Evolutionary conservation across 2,329 filamentous ascomycete genomes (phyloP).

Genomic region (Hypoxylon sp.): DNA sequence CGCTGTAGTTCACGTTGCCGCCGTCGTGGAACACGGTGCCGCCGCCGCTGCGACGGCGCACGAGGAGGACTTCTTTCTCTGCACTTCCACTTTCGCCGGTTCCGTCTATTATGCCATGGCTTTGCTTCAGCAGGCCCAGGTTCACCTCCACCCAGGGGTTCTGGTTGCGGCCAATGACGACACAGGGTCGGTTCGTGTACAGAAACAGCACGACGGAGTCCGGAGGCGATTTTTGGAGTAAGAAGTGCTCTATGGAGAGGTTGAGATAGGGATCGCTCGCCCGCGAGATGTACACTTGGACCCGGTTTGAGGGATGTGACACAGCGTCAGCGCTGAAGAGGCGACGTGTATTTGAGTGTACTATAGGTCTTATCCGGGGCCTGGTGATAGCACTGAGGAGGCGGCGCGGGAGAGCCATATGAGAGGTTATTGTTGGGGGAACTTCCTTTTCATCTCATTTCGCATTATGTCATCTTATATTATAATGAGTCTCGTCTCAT

Average conservation of each 20-base stretch:
- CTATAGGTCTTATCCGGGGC: slow-evolving; percentile 12
- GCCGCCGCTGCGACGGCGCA: slow-evolving; percentile 88
- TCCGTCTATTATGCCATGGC: slow-evolving; percentile 37
- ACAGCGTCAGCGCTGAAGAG: slow-evolving; percentile 58
- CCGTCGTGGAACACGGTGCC: slow-evolving; percentile 94
- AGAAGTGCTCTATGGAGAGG: slow-evolving; percentile 92
- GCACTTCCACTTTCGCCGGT: slow-evolving; percentile 29
- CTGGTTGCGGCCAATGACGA: slow-evolving; percentile 96
- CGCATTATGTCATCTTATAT: slow-evolving; percentile 5
- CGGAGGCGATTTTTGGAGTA: slow-evolving; percentile 80
- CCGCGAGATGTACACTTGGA: slow-evolving; percentile 79
- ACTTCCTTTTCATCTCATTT: slow-evolving; percentile 14
- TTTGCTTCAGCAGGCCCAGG: slow-evolving; percentile 68
- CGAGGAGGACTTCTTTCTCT: slow-evolving; percentile 66
- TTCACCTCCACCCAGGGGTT: slow-evolving; percentile 97
- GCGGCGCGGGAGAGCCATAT: slow-evolving; percentile 37
- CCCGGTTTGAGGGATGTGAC: slow-evolving; percentile 61
- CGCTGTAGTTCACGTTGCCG: slow-evolving; percentile 95
- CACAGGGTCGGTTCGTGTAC: slow-evolving; percentile 88
- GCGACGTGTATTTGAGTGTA: slow-evolving; percentile 17
- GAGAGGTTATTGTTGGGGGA: slow-evolving; percentile 9
- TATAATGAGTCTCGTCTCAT: not conserved
- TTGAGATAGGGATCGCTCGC: slow-evolving; percentile 86
- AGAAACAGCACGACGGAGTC: slow-evolving; percentile 86
- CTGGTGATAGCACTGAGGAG: slow-evolving; percentile 25